Evolutionary conservation across 2,329 filamentous ascomycete species (phyloP).

Genomic region (Penicillium sp.): DNA sequence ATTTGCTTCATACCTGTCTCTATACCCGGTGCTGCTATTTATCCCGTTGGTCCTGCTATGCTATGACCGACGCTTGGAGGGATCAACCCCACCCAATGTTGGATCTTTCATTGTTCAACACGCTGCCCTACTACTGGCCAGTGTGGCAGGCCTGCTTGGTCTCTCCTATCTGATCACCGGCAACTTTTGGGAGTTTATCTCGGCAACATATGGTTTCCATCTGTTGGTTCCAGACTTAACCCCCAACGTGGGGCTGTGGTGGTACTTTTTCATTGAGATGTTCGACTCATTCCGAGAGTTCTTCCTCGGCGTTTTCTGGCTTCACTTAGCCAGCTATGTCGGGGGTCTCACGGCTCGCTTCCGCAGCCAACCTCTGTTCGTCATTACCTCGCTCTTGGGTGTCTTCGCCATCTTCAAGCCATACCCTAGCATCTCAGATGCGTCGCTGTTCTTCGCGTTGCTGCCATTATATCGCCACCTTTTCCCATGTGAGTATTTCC

Average conservation of each 20-base stretch:
- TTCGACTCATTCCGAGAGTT: slow-evolving; percentile 97
- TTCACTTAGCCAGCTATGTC: slow-evolving; percentile 88
- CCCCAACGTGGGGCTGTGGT: slow-evolving; percentile 95
- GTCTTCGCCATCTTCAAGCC: slow-evolving; percentile 96
- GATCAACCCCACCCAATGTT: slow-evolving; percentile 32
- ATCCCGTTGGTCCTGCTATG: slow-evolving; percentile 78
- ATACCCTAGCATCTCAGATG: slow-evolving; percentile 90
- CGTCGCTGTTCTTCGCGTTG: slow-evolving; percentile 78
- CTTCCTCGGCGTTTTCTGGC: slow-evolving; percentile 97
- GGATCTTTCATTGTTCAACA: slow-evolving; percentile 57
- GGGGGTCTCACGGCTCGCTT: slow-evolving; percentile 81
- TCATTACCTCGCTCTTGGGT: slow-evolving; percentile 78
- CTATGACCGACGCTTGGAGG: slow-evolving; percentile 62
- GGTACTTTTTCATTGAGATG: slow-evolving; percentile 99
- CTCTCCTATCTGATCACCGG: slow-evolving; percentile 73
- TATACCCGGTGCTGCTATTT: slow-evolving; percentile 86
- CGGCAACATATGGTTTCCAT: slow-evolving; percentile 89
- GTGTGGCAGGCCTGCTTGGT: slow-evolving; percentile 63
- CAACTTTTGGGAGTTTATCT: slow-evolving; percentile 81
- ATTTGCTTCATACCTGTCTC: slow-evolving; percentile 84
- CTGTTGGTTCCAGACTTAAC: slow-evolving; percentile 88
- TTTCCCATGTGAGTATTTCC: slow-evolving; percentile 65
- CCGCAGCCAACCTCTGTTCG: slow-evolving; percentile 80
- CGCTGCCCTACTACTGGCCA: slow-evolving; percentile 54
- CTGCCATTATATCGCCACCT: slow-evolving; percentile 87